Percentiles rank a stretch among this genome's conserved stretches.
Evolutionary conservation across 1,284 basidiomycete species (phyloP).

Genomic region (Austropuccinia psidii): DNA sequence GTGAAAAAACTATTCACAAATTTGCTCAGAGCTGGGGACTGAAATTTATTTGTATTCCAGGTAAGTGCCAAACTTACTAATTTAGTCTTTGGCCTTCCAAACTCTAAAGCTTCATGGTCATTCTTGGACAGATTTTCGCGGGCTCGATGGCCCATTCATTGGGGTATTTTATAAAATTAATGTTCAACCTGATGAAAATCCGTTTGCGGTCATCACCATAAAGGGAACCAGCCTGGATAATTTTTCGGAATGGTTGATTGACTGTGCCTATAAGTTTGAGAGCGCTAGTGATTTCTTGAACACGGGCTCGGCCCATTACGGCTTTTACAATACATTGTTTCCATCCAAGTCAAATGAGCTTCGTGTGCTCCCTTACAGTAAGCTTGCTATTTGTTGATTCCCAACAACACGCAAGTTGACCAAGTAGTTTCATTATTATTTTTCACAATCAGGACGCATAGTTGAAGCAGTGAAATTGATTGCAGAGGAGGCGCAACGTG

Average conservation of each 20-base stretch:
- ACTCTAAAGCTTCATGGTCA: neutral
- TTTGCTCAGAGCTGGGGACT: conserved; percentile 1
- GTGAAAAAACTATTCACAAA: conserved; percentile 1
- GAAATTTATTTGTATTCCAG: conserved; percentile 12
- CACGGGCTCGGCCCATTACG: conserved; percentile 9
- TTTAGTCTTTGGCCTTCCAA: neutral
- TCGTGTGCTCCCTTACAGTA: conserved; percentile 11
- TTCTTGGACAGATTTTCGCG: conserved; percentile 1
- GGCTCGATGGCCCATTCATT: conserved; percentile 1
- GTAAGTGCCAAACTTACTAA: neutral
- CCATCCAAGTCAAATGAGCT: neutral
- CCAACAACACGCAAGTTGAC: neutral
- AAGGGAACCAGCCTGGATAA: conserved; percentile 10
- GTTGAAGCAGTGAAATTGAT: conserved; percentile 10
- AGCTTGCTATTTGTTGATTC: neutral
- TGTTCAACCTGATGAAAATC: neutral
- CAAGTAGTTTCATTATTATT: neutral
- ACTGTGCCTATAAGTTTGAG: neutral
- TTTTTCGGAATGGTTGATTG: conserved; percentile 12
- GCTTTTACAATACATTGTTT: conserved; percentile 21
- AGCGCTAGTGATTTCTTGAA: neutral
- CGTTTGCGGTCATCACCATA: conserved; percentile 10
- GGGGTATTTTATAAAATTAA: conserved; percentile 21
- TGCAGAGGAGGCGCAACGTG: neutral
- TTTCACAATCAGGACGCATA: neutral